phyloP scores from a whole-genome alignment of 2,329 filamentous ascomycete species.

The Fusarium fracticaudum region DNA sequence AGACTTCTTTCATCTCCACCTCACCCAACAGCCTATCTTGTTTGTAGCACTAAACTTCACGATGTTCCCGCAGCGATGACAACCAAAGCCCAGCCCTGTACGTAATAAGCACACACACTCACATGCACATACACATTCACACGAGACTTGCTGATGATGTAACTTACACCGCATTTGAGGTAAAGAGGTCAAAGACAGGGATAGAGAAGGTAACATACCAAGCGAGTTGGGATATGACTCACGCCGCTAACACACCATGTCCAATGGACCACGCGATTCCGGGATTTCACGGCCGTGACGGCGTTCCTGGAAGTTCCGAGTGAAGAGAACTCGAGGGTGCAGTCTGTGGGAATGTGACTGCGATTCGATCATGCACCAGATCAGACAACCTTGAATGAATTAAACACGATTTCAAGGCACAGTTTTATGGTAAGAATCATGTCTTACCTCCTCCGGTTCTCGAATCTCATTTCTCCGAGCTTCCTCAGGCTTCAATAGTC shows the following conservation, averaged over 20 bases:
- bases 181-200: slow-evolving; percentile 3
- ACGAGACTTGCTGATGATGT: slow-evolving; percentile 20
- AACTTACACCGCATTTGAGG: slow-evolving; percentile 36
- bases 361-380: slow-evolving; percentile 12
- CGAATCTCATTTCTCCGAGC: neutral
- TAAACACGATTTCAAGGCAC: neutral
- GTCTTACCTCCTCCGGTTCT: slow-evolving; percentile 1
- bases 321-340: neutral
- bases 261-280: slow-evolving; percentile 25
- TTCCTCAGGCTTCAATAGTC: slow-evolving; percentile 2
- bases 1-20: slow-evolving; percentile 5
- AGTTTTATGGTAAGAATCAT: neutral
- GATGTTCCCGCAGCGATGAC: neutral
- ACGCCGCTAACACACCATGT: slow-evolving; percentile 39
- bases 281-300: slow-evolving; percentile 21
- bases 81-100: neutral
- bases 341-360: neutral
- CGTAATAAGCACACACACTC: neutral
- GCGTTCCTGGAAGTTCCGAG: slow-evolving; percentile 19
- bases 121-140: slow-evolving; percentile 9
- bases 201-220: slow-evolving; percentile 16
- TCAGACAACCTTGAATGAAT: neutral
- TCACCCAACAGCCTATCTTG: neutral
- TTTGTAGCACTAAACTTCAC: slow-evolving; percentile 14
- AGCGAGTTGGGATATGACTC: slow-evolving; percentile 39